These are phyloP conservation scores for Hyparrhenia diplandra DNA, from an alignment of 176 grass and related monocot species.

Conservation along the genomic window DNA sequence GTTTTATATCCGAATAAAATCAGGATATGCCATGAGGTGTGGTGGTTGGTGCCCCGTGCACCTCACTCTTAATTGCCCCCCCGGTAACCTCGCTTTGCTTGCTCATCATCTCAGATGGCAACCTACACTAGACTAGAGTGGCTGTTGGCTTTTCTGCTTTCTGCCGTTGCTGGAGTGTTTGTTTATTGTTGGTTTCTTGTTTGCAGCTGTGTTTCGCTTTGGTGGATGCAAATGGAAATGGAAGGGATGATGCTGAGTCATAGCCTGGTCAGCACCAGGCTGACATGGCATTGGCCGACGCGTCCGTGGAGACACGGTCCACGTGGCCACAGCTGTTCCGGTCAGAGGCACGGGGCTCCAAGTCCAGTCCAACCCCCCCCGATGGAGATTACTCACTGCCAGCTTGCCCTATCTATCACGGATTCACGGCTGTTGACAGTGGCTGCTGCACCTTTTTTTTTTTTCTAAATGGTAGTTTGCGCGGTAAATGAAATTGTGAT, in stretches of 20 bases:
- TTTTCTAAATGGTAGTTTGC: background rate
- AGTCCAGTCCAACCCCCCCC: background rate
- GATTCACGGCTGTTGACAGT: background rate
- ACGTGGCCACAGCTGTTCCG: background rate
- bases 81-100: too few relatives aligned
- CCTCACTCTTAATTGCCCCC: background rate
- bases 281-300: background rate
- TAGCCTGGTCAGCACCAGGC: background rate
- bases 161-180: too few relatives aligned
- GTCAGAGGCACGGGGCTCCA: conserved; percentile 3
- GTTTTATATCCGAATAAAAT: conserved; percentile 39
- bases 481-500: background rate
- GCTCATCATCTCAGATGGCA: too few relatives aligned
- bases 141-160: too few relatives aligned
- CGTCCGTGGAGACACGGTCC: background rate
- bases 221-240: background rate
- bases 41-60: background rate
- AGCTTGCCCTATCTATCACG: background rate
- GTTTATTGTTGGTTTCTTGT: too few relatives aligned
- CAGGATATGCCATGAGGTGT: conserved; percentile 2
- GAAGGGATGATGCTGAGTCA: background rate
- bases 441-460: background rate
- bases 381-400: background rate
- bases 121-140: too few relatives aligned
- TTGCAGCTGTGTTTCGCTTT: too few relatives aligned